Conservation (phyloP, 768 basidiomycete species). For the Stropharia rugosoannulata region DNA sequence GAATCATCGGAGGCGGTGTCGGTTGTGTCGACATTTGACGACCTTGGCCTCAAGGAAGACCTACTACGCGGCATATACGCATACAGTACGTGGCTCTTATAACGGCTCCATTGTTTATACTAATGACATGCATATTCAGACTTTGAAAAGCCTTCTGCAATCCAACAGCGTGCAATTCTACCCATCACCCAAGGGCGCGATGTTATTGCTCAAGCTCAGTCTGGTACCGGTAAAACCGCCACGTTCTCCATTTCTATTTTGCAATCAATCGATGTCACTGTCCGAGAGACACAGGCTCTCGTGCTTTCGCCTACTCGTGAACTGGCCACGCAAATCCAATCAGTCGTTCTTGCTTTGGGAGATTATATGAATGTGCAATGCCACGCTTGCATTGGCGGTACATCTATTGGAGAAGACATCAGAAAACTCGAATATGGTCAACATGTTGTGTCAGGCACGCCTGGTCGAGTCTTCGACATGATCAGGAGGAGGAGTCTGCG, state of each 20-base stretch:
- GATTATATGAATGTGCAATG: conserved; percentile 99
- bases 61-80: conserved; percentile 96
- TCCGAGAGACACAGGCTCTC: conserved; percentile 94
- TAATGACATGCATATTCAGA: conserved; percentile 34
- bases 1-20: conserved; percentile 93
- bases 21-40: conserved; percentile 87
- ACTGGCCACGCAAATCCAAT: conserved; percentile 98
- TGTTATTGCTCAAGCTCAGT: conserved; percentile 99
- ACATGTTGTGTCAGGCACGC: conserved; percentile 96
- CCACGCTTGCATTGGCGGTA: conserved; percentile 97
- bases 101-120: not conserved
- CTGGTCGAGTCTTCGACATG: conserved; percentile 99
- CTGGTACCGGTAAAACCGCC: conserved; percentile 99
- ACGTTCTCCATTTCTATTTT: conserved; percentile 98
- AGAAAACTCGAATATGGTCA: conserved; percentile 96
- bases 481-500: conserved; percentile 91
- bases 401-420: conserved; percentile 96
- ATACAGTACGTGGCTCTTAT: conserved; percentile 64
- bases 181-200: conserved; percentile 95
- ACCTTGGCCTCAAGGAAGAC: conserved; percentile 91
- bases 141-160: conserved; percentile 98
- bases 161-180: conserved; percentile 96
- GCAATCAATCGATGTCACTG: conserved; percentile 93
- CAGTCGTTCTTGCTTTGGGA: conserved; percentile 91
- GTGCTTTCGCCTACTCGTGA: conserved; percentile 98